Evolutionary conservation across 441 rosid species (phyloP).

Genomic region (Cnidoscolus chayamansa): DNA sequence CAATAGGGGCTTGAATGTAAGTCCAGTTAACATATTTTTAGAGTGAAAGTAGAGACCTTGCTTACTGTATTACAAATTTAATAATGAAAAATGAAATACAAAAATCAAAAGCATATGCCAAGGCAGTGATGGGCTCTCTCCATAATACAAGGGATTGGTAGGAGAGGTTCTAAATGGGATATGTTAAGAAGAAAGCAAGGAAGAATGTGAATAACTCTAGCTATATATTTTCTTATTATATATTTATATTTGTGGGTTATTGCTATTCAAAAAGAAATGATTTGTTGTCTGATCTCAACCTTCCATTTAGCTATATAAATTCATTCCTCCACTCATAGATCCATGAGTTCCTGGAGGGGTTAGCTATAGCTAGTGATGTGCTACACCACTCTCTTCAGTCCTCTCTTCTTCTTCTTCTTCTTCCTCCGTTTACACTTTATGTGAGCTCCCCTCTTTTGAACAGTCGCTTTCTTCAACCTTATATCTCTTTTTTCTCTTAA

Average conservation of each 20-base stretch:
- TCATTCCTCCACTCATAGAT: constrained; percentile 18
- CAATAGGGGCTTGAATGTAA: neutral
- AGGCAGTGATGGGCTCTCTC: constrained; percentile 14
- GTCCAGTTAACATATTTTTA: constrained; percentile 15
- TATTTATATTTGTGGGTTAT: neutral
- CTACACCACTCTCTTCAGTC: neutral
- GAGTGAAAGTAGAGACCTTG: constrained; percentile 2
- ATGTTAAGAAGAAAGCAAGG: constrained; percentile 24
- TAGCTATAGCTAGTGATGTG: neutral
- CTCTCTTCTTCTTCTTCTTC: neutral
- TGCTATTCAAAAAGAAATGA: constrained; percentile 10
- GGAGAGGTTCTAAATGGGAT: constrained; percentile 17
- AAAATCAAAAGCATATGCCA: neutral
- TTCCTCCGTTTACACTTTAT: neutral
- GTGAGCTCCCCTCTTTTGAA: neutral
- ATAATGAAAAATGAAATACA: neutral
- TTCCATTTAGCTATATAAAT: constrained; percentile 38
- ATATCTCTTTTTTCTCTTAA: neutral
- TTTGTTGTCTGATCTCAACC: constrained; percentile 16
- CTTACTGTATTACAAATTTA: neutral
- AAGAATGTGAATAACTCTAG: constrained; percentile 15
- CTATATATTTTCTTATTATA: constrained; percentile 14
- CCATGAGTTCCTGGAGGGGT: constrained; percentile 14
- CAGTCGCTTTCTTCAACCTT: neutral
- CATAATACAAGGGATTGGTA: constrained; percentile 29